Evolutionary conservation across 331 rosid genomes (phyloP).

Genomic region (Quercus tomentella): DNA sequence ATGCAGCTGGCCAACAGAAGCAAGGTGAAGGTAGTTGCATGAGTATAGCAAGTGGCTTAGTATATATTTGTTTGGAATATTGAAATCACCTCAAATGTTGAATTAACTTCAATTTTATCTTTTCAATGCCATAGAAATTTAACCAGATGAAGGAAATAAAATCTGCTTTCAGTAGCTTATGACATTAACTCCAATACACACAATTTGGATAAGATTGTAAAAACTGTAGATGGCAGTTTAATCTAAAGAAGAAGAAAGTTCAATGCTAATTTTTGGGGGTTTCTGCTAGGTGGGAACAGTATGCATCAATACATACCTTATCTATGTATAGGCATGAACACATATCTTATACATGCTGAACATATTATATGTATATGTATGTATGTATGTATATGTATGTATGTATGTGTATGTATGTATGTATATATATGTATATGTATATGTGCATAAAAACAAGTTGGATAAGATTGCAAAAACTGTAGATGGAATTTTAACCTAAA

Average conservation of each 20-base stretch:
- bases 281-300: neutral
- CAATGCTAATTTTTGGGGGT: neutral
- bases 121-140: neutral
- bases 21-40: conserved; percentile 56
- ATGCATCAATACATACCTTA: too few relatives aligned
- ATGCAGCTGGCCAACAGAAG: conserved; percentile 45
- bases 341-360: too few relatives aligned
- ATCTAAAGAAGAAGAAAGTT: neutral
- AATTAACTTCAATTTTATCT: neutral
- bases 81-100: neutral
- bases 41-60: conserved; percentile 4
- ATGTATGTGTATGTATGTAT: accelerated
- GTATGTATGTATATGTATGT: accelerated
- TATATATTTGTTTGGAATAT: neutral
- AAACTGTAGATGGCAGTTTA: neutral
- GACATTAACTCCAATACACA: neutral
- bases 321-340: too few relatives aligned
- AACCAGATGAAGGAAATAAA: neutral
- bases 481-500: neutral
- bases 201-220: neutral
- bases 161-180: too few relatives aligned
- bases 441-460: neutral
- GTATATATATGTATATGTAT: too few relatives aligned
- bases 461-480: neutral
- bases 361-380: neutral